These are phyloP conservation scores for Yamadazyma insecticola DNA, from an alignment of 805 yeast genomes.

Conservation along the genomic window DNA sequence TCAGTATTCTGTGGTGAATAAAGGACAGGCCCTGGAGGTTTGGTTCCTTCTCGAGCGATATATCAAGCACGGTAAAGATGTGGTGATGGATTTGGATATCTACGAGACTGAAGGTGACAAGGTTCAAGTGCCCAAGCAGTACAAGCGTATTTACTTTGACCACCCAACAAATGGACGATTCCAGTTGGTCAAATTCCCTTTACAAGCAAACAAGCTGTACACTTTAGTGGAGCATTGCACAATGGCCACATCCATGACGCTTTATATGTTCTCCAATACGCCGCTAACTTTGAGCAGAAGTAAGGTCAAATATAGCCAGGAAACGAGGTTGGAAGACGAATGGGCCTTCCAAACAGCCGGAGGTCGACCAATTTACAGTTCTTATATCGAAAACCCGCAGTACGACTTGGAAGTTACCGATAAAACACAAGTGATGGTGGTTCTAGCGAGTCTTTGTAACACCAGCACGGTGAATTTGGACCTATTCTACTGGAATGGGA, in stretches of 20 bases:
- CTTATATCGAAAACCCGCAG: conserved; percentile 55
- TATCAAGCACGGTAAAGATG: conserved; percentile 3
- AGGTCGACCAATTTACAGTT: conserved; percentile 48
- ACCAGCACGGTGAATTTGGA: conserved; percentile 39
- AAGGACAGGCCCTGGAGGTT: conserved; percentile 26
- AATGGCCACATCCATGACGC: conserved; percentile 21
- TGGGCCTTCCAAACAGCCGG: conserved; percentile 49
- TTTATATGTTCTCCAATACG: conserved; percentile 24
- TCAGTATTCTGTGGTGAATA: conserved; percentile 33
- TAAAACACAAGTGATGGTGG: conserved; percentile 13
- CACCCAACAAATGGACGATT: conserved; percentile 35
- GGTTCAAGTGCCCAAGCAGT: conserved; percentile 23
- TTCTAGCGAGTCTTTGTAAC: no score
- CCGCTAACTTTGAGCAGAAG: no score
- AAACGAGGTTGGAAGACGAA: conserved; percentile 27
- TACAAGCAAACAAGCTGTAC: conserved; percentile 19
- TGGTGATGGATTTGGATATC: conserved; percentile 11
- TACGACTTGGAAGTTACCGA: conserved; percentile 24
- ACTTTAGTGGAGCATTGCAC: conserved; percentile 21
- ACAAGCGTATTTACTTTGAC: conserved; percentile 11
- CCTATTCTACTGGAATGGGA: conserved; percentile 38
- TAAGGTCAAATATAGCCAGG: no score
- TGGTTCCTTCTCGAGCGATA: conserved; percentile 45
- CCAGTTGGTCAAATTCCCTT: conserved; percentile 25
- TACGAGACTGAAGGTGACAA: conserved; percentile 28